Evolutionary conservation across 2,329 filamentous ascomycete genomes (phyloP), one percentile per base, ranked within the genome.

Genomic region (Cladophialophora chaetospira): DNA sequence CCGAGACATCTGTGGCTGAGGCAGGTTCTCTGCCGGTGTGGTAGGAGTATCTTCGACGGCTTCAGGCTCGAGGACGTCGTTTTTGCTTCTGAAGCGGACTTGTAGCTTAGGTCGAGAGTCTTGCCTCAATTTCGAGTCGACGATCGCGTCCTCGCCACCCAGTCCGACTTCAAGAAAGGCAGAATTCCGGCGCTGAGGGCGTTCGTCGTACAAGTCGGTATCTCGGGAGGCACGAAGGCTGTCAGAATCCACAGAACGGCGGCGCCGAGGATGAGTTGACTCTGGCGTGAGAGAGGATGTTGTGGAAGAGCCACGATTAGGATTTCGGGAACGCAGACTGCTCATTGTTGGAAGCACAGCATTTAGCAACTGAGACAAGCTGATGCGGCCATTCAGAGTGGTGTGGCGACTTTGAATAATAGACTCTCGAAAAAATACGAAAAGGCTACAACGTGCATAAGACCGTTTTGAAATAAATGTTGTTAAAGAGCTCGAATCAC

Each of bases 111-210:
- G 60, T 48, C 59, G 36, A 5, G 59, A 29, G 5, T 44, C 42
- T 53, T 50, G 45, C 48, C 50, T 61, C 38, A 64, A 45, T 53
- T 60, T 62, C n/a, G 63, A 56, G 45, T 64, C 62, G 21, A 62
- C 51, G 29, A 62, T 61, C 3, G 54, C 46, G 55, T 63, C 63
- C 21, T 60, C 52, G 29, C 62, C 62, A 36, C 59, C 62, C 11
- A 66, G 55, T 15, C 63, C 65, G 40, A 65, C 57, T 48, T 67
- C 65, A 44, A 61, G 58, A 52, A 67, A 67, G 10, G 50, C 60
- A 21, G 65, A 65, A 43, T 53, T 60, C 9, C 62, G 53, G 28
- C 58, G 55, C 47, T 33, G 31, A 31, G 45, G 51, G 40, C 55
- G 33, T 29, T 60, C 50, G 46, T 54, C 29, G 40, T 56, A 38